Conservation (phyloP, 2,329 filamentous ascomycete genomes). For the Grosmannia huntii region DNA sequence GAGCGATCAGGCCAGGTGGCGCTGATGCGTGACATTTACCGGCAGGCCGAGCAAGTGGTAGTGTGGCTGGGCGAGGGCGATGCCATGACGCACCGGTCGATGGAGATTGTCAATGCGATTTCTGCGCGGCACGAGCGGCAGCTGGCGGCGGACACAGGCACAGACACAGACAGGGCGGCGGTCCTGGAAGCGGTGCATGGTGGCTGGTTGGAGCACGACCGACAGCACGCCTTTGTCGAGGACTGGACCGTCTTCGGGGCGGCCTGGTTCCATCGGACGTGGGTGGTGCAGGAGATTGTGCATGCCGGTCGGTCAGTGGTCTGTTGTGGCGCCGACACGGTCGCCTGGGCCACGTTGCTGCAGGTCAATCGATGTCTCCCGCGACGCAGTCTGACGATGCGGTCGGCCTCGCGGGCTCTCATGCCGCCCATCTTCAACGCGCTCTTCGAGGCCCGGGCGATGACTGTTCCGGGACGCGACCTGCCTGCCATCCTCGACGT, state of each 20-base stretch:
- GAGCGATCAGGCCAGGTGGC: constrained; percentile 7
- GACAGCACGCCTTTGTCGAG: not conserved
- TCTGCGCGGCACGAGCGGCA: not conserved
- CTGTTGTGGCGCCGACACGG: not conserved
- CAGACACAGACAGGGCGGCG: not conserved
- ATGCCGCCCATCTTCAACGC: not conserved
- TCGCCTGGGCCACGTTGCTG: not conserved
- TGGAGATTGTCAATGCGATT: not conserved
- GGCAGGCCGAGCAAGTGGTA: constrained; percentile 1
- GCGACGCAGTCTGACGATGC: not conserved
- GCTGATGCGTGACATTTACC: constrained; percentile 8
- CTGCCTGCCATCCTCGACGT: constrained; percentile 5
- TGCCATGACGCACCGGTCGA: not conserved
- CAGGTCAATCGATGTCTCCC: not conserved
- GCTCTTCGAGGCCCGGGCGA: not conserved
- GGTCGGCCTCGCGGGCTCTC: not conserved
- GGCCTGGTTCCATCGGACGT: constrained; percentile 8
- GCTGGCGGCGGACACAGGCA: not conserved
- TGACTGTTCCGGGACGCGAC: not conserved
- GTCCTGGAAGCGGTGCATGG: not conserved
- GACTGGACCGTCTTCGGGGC: not conserved
- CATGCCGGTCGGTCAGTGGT: not conserved
- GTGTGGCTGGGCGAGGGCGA: constrained; percentile 7
- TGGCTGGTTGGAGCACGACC: not conserved
- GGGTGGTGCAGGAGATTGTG: constrained; percentile 9